Conservation (phyloP, 257 asterid genomes). For the Solanum ossicruentum region DNA sequence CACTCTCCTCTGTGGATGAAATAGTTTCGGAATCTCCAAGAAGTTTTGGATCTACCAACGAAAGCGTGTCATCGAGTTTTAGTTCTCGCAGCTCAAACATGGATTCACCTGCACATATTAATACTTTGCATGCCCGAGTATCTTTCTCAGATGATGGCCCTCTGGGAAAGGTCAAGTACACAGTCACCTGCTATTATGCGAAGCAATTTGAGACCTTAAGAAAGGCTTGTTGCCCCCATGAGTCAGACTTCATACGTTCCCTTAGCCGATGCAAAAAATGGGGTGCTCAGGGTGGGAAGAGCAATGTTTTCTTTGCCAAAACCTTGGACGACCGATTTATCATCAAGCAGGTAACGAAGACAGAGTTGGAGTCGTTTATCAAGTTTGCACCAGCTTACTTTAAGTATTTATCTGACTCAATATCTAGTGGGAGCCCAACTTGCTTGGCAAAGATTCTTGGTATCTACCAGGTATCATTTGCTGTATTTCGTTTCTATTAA, state of each 20-base stretch:
- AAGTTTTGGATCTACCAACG: conserved; percentile 60
- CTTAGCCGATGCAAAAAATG: conserved; percentile 94
- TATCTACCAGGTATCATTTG: conserved; percentile 72
- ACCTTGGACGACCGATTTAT: conserved; percentile 91
- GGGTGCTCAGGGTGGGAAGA: conserved; percentile 99
- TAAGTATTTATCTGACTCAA: conserved; percentile 69
- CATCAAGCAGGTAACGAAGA: conserved; percentile 90
- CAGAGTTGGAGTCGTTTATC: conserved; percentile 91
- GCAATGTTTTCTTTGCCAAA: conserved; percentile 90
- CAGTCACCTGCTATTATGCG: conserved; percentile 71
- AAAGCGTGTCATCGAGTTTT: conserved; percentile 32
- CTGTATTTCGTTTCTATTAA: not conserved
- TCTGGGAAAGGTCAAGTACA: conserved; percentile 64
- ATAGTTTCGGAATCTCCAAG: conserved; percentile 38
- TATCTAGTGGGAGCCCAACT: conserved; percentile 62
- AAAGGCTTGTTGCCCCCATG: conserved; percentile 73
- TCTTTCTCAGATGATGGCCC: conserved; percentile 50
- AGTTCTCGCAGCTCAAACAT: conserved; percentile 42
- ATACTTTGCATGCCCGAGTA: conserved; percentile 58
- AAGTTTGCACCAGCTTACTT: conserved; percentile 89
- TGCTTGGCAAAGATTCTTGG: conserved; percentile 95
- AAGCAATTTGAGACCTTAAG: conserved; percentile 79
- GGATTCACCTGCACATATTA: conserved; percentile 54
- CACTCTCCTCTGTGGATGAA: conserved; percentile 51
- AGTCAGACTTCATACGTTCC: conserved; percentile 63